Base-by-base conservation (phyloP, 1,284 basidiomycete genomes). In the Prillingera fragicola region DNA sequence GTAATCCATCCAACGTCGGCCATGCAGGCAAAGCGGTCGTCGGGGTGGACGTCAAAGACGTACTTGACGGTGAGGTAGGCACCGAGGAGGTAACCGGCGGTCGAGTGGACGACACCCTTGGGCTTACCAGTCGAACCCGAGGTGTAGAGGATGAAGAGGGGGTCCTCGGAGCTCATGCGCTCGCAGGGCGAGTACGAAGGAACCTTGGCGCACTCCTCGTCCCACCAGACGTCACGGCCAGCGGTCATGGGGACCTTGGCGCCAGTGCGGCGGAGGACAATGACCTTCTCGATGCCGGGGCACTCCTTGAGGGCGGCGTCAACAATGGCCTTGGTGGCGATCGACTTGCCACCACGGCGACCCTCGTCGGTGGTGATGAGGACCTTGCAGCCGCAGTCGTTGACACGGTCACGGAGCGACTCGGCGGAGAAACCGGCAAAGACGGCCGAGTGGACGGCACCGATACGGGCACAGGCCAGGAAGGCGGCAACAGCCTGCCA, bases 1-100 rank as follows among this genome's bases (percentile, higher is more conserved):
- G 94, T 98, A 73, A 98, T 96, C 94, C 94, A 98, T 61, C 94
- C 94, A 45, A 98, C 80, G 67, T 98, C 94, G 52, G 94, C 94
- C 92, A 97, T 94, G 77, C 95, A 98, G 5, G 86, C 94, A 69
- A 94, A 97, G 57, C 78, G 82, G 74, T 92, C 85, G 43, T 85
- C 86, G 13, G 84, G 80, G 71, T 98, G 95, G 23, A 96, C 81
- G 68, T 98, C 95, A 62, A 97, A 98, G 53, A 96, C 87, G 71
- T 88, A 87, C 74, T 96, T 96, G 70, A 92, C 81, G n/a, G 89
- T 90, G 45, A 95, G 68, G 2, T 87, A 83, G 1, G 87, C 88
- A 56, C 89, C 81, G 38, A 95, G 85, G 43, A 70, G 55, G 46
- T 68, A 46, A 13, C 66, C 68, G 26, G 60, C 65, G 44, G 68